Percentiles rank a stretch among this genome's conserved stretches.
These are phyloP conservation scores for Mucor plumbeus DNA, from an alignment of 371 early-diverging fungal genomes.

Conservation along the genomic window DNA sequence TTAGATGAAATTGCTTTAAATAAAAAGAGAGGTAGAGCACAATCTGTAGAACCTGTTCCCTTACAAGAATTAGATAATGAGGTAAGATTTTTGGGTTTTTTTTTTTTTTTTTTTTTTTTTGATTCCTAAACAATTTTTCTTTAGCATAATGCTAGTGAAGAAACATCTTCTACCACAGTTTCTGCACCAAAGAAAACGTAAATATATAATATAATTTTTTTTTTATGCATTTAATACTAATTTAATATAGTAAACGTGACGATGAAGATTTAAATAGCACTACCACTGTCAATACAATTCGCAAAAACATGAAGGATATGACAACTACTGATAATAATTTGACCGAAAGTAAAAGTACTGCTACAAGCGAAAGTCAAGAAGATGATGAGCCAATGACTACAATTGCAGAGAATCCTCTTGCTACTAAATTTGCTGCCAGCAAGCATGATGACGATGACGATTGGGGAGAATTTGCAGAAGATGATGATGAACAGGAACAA, in stretches of 20 bases:
- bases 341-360: conserved; percentile 17
- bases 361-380: neutral
- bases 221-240: no score
- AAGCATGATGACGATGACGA: conserved; percentile 35
- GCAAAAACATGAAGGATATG: conserved; percentile 54
- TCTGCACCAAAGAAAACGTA: conserved; percentile 52
- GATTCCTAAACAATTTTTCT: no score
- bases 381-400: conserved; percentile 16
- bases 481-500: conserved; percentile 32
- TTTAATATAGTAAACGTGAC: conserved; percentile 36
- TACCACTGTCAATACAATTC: conserved; percentile 44
- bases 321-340: conserved; percentile 43
- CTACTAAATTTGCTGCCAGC: conserved; percentile 32
- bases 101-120: neutral
- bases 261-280: conserved; percentile 30
- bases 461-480: conserved; percentile 50
- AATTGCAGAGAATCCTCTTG: conserved; percentile 11
- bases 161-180: conserved; percentile 20
- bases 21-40: conserved; percentile 52
- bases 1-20: conserved; percentile 44
- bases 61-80: conserved; percentile 25
- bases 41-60: conserved; percentile 45
- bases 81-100: neutral
- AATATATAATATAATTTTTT: neutral
- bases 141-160: conserved; percentile 12